Evolutionary conservation across 768 basidiomycete species (phyloP).

Genomic region (Pleurotus tuoliensis): DNA sequence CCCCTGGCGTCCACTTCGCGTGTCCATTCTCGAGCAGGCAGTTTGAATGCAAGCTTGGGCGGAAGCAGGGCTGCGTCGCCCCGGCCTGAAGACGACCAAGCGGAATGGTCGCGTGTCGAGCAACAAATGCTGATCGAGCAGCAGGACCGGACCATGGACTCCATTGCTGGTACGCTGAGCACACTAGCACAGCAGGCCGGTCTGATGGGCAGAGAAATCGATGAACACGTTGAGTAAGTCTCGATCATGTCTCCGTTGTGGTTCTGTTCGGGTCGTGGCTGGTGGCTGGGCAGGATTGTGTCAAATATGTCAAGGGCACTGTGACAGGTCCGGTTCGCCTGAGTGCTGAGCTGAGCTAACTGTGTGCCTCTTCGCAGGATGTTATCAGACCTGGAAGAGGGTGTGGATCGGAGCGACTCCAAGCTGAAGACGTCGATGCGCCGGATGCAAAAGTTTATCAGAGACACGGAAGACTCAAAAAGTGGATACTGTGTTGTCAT

Average conservation of each 20-base stretch:
- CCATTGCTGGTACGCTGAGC: constrained; percentile 81
- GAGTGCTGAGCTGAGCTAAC: neutral
- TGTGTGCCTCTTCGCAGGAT: constrained; percentile 44
- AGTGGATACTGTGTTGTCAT: constrained; percentile 90
- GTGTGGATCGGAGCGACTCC: constrained; percentile 65
- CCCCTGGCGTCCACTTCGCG: neutral
- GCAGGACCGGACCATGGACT: constrained; percentile 87
- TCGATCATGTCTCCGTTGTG: neutral
- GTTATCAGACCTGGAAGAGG: constrained; percentile 72
- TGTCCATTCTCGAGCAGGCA: constrained; percentile 4
- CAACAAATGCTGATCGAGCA: constrained; percentile 85
- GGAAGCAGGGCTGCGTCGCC: constrained; percentile 30
- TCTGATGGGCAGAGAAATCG: constrained; percentile 90
- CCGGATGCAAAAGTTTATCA: constrained; percentile 74
- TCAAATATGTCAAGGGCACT: neutral
- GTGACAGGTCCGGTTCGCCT: neutral
- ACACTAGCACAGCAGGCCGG: constrained; percentile 89
- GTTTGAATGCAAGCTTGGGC: neutral
- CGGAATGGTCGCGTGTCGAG: constrained; percentile 81
- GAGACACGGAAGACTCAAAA: constrained; percentile 85
- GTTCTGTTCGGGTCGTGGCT: neutral
- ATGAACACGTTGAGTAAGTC: constrained; percentile 83
- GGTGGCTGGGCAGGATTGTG: constrained; percentile 3
- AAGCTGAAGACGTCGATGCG: constrained; percentile 64
- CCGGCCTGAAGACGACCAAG: constrained; percentile 55